These are phyloP conservation scores for Bipolaris sorokiniana DNA, from an alignment of 2,329 filamentous ascomycete species.

Conservation along the genomic window DNA sequence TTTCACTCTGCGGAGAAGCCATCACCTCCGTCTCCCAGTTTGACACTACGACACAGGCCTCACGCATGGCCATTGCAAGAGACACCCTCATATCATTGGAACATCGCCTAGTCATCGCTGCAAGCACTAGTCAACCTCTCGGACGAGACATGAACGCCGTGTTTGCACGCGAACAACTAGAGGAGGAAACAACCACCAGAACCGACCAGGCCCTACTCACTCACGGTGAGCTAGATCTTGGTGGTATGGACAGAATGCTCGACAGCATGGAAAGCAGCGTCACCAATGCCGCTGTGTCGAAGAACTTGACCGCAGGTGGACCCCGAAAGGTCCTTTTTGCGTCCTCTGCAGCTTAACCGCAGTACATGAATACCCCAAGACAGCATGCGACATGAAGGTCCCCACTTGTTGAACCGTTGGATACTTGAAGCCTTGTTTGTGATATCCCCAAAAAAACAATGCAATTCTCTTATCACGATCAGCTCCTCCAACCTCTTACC, in stretches of 20 bases:
- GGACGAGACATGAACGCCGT: slow-evolving; percentile 38
- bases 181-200: slow-evolving; percentile 36
- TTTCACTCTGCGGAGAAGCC: slow-evolving; percentile 51
- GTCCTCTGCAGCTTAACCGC: slow-evolving; percentile 34
- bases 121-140: slow-evolving; percentile 41
- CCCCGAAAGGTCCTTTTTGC: slow-evolving; percentile 47
- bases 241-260: slow-evolving; percentile 56
- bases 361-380: not conserved
- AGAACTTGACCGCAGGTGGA: slow-evolving; percentile 37
- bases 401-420: not conserved
- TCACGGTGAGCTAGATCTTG: slow-evolving; percentile 55
- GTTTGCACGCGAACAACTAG: slow-evolving; percentile 37
- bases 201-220: slow-evolving; percentile 54
- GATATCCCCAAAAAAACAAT: slow-evolving; percentile 5
- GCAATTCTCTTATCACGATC: not conserved
- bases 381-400: not conserved
- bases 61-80: slow-evolving; percentile 53
- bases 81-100: slow-evolving; percentile 54
- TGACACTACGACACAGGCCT: slow-evolving; percentile 46
- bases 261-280: slow-evolving; percentile 42
- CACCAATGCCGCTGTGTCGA: slow-evolving; percentile 26
- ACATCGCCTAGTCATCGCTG: slow-evolving; percentile 53
- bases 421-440: not conserved
- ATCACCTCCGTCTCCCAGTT: slow-evolving; percentile 55
- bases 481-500: not conserved